Conservation (phyloP, 2,329 filamentous ascomycete species). For the Colletotrichum chrysophilum region DNA sequence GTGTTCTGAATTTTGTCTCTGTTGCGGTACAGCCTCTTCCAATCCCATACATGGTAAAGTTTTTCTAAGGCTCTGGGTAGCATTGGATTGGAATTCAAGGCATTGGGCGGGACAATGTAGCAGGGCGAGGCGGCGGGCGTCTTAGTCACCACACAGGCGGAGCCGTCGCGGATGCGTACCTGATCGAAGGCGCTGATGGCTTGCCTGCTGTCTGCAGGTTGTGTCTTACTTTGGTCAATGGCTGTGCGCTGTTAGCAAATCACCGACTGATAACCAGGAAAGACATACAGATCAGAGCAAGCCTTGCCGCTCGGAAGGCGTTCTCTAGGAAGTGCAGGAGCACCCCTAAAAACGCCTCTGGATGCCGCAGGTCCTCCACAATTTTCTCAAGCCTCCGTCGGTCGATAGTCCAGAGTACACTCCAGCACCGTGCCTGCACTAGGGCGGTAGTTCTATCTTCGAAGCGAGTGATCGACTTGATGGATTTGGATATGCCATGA, state of each 20-base stretch:
- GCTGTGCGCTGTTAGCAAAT: not conserved
- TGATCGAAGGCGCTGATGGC: not conserved
- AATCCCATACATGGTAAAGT: not conserved
- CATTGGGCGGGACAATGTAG: not conserved
- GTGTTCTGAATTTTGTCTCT: not conserved
- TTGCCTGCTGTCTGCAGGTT: not conserved
- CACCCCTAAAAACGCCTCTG: not conserved
- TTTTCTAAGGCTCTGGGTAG: not conserved
- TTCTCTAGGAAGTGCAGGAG: not conserved
- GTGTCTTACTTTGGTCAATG: not conserved
- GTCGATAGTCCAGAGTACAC: not conserved
- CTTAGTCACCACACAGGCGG: not conserved
- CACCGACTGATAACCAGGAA: not conserved
- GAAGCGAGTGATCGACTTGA: not conserved
- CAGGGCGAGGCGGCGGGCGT: not conserved
- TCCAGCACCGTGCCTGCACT: not conserved
- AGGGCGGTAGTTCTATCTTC: accelerated
- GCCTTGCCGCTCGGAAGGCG: not conserved
- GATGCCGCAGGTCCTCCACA: not conserved
- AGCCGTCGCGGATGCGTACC: not conserved
- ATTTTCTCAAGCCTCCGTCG: accelerated
- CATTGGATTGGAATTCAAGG: not conserved
- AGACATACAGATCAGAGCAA: not conserved
- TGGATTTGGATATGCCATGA: not conserved
- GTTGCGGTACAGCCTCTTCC: not conserved